These are phyloP conservation scores for Prinsepia uniflora DNA, from an alignment of 306 rosid genomes.

Conservation along the genomic window DNA sequence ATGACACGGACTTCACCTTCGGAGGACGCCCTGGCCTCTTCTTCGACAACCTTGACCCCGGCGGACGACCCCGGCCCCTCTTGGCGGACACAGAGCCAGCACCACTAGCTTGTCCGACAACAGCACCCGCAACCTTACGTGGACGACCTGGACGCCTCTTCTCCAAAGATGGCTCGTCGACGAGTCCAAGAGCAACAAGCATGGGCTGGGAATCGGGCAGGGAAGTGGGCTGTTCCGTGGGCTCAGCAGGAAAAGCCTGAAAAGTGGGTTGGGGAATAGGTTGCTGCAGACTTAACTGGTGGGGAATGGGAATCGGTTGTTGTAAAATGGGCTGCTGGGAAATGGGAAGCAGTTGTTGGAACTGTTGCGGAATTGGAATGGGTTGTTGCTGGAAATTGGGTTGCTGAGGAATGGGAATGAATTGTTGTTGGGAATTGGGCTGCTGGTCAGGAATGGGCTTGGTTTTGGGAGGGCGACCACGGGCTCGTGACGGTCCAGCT, in stretches of 20 bases:
- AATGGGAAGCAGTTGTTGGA: not conserved
- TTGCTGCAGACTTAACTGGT: not conserved
- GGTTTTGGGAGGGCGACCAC: slow-evolving; percentile 67
- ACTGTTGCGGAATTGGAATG: slow-evolving; percentile 13
- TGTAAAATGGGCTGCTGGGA: not conserved
- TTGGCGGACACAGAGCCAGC: slow-evolving; percentile 13
- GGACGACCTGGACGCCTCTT: slow-evolving; percentile 65
- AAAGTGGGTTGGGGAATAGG: not conserved
- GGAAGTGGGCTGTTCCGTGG: slow-evolving; percentile 32
- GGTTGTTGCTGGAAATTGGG: not conserved
- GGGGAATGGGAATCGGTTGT: slow-evolving; percentile 16
- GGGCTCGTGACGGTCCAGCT: slow-evolving; percentile 23
- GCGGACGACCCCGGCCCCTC: slow-evolving; percentile 65
- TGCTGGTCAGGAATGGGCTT: slow-evolving; percentile 10
- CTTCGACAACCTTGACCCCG: slow-evolving; percentile 33
- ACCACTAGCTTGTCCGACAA: slow-evolving; percentile 5
- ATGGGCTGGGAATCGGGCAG: slow-evolving; percentile 69
- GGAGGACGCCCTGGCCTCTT: slow-evolving; percentile 54
- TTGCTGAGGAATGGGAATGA: slow-evolving; percentile 14
- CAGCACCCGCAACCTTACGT: slow-evolving; percentile 12
- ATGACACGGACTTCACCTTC: slow-evolving; percentile 33
- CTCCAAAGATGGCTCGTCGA: slow-evolving; percentile 38
- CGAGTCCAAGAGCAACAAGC: slow-evolving; percentile 58
- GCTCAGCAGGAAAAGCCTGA: slow-evolving; percentile 10
- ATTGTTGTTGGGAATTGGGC: slow-evolving; percentile 8